phyloP scores from a whole-genome alignment of 108 stramenopile genomes.

The Skeletonema marinoi region DNA sequence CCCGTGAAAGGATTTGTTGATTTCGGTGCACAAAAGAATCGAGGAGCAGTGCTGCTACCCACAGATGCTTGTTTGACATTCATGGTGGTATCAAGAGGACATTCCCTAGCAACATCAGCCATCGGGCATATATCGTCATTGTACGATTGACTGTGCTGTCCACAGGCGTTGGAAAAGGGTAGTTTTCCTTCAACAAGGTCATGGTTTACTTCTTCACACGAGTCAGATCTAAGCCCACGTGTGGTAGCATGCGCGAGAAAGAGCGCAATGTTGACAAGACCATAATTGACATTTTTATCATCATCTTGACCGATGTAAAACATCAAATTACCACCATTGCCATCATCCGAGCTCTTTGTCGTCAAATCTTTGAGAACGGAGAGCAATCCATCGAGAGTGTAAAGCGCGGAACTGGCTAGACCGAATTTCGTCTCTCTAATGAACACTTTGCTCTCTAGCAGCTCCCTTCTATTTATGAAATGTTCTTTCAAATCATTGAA shows the following conservation, averaged over 20 bases:
- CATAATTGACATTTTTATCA: constrained; percentile 28
- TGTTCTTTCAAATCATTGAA: constrained; percentile 12
- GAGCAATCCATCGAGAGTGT: constrained; percentile 41
- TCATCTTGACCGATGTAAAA: constrained; percentile 37
- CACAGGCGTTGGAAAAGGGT: constrained; percentile 35
- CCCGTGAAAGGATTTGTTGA: constrained; percentile 5
- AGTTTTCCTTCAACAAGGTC: constrained; percentile 14
- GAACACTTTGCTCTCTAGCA: constrained; percentile 27
- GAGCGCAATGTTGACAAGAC: constrained; percentile 27
- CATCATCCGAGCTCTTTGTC: constrained; percentile 18
- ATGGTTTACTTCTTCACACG: constrained; percentile 50
- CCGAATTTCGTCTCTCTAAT: constrained; percentile 6
- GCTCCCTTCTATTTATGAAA: constrained; percentile 4
- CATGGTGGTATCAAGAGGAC: constrained; percentile 9
- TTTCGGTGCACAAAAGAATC: constrained; percentile 41
- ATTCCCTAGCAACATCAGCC: constrained; percentile 6
- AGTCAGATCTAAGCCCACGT: constrained; percentile 54
- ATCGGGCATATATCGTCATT: constrained; percentile 38
- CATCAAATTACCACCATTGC: not conserved
- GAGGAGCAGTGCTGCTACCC: constrained; percentile 27
- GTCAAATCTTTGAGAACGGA: constrained; percentile 18
- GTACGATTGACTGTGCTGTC: constrained; percentile 51
- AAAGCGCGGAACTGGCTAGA: constrained; percentile 16
- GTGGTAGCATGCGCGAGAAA: constrained; percentile 58
- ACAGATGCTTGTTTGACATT: constrained; percentile 8